Base-by-base conservation (phyloP, 2,329 filamentous ascomycete species). In the Aureobasidium sp. region DNA sequence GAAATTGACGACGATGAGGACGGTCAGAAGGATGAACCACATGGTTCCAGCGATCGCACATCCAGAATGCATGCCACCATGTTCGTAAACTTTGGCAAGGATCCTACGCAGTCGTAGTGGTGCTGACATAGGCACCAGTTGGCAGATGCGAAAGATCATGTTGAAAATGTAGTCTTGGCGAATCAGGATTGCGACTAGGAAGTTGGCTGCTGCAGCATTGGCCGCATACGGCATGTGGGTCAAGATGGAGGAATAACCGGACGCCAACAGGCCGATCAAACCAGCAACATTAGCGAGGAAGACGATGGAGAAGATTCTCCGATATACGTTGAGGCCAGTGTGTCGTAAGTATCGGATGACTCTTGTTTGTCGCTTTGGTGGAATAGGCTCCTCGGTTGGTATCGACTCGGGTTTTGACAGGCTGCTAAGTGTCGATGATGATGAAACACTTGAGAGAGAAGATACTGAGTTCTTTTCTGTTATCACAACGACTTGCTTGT, bases 11-110 rank as follows among this genome's bases (percentile, higher is more conserved):
- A 70, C 68, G 22, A 75, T 50, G 5, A 74, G 44, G 0, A 68
- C 68, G 5, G 72, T 72, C 61, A 78, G 74, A 15, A 73, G 64
- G 7, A 76, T 66, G 69, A 75, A 79, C 79, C 79, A 81, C 8
- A 70, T 56, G 14, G 72, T 64, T 2, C 73, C 72, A 52, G 73
- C 70, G 6, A 73, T 66, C 0, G 70, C 75, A 57, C 70, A 69
- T 5, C 73, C 71, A 3, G 70, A 71, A 64, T 77, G 75, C 0
- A 76, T 66, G 12, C 75, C 75, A 19, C 75, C 75, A 44, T 75
- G 68, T 57, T 71, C 70, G 65, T 76, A 77, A 9, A 63, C 49
- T 24, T 63, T 60, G 19, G 62, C 62, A 1, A 48, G 8, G 8
- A 42, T 9, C 5, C 52, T 47, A 31, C 62, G 37, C 4, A 63